phyloP scores from a whole-genome alignment of 176 grass and related monocot genomes.

The Raddia distichophylla region DNA sequence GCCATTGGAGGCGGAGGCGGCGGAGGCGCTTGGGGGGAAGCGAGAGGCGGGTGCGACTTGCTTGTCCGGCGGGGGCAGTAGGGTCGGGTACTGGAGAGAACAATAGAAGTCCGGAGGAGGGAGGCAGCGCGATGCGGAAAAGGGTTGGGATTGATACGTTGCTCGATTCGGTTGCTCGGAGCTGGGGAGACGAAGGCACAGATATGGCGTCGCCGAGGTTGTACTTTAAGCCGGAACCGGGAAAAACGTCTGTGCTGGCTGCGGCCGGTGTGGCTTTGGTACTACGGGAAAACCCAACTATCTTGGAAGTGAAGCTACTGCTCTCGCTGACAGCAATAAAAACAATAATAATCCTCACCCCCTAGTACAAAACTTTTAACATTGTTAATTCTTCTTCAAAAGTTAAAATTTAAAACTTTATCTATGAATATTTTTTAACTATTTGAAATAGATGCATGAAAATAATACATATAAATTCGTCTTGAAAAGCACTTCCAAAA shows the following conservation, averaged over 20 bases:
- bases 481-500: too few species aligned
- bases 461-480: too few species aligned
- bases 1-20: conserved; percentile 58
- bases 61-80: background rate
- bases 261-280: background rate
- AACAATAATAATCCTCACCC: too few species aligned
- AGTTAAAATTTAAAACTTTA: too few species aligned
- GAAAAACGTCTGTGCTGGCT: too few species aligned
- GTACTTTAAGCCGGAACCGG: conserved; percentile 2
- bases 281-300: too few species aligned
- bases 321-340: too few species aligned
- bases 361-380: too few species aligned
- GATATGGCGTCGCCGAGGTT: background rate
- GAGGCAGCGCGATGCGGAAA: conserved; percentile 26
- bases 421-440: too few species aligned
- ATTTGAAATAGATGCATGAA: too few species aligned
- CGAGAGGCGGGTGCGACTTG: background rate
- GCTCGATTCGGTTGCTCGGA: conserved; percentile 43
- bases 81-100: background rate
- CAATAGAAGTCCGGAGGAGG: background rate
- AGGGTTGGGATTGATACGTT: conserved; percentile 26
- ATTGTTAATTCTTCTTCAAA: too few species aligned
- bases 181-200: conserved; percentile 1
- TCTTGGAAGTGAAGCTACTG: too few species aligned
- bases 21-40: background rate